Evolutionary conservation across 2,329 filamentous ascomycete species (phyloP).

Genomic region (Penicillium sp.): DNA sequence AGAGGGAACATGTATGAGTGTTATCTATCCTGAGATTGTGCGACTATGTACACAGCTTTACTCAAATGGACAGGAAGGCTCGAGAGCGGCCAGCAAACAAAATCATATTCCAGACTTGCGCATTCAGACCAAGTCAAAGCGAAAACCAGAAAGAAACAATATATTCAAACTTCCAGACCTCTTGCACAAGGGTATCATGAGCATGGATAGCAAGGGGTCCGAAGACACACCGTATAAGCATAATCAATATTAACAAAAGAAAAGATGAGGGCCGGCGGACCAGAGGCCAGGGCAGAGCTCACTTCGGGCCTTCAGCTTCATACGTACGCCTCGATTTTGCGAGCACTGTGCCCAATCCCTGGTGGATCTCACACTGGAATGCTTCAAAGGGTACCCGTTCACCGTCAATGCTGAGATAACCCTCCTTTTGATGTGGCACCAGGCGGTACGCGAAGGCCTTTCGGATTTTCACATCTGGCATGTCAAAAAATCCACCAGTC

Average conservation of each 20-base stretch:
- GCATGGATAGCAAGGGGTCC: slow-evolving; percentile 25
- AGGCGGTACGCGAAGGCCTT: slow-evolving; percentile 90
- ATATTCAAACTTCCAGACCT: slow-evolving; percentile 21
- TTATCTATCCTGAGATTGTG: slow-evolving; percentile 8
- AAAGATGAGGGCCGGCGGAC: not conserved
- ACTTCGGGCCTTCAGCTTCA: slow-evolving; percentile 56
- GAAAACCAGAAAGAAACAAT: slow-evolving; percentile 4
- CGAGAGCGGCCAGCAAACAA: not conserved
- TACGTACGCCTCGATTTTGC: slow-evolving; percentile 72
- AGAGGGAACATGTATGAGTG: slow-evolving; percentile 8
- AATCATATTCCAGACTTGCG: not conserved
- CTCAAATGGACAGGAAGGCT: slow-evolving; percentile 1
- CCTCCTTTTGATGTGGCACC: slow-evolving; percentile 70
- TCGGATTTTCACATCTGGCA: slow-evolving; percentile 73
- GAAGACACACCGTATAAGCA: slow-evolving; percentile 9
- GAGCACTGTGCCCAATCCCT: slow-evolving; percentile 78
- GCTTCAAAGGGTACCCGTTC: slow-evolving; percentile 83
- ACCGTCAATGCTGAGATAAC: slow-evolving; percentile 93
- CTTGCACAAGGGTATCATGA: slow-evolving; percentile 38
- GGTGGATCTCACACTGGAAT: slow-evolving; percentile 89
- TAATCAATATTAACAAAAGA: slow-evolving; percentile 16
- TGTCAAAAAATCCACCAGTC: slow-evolving; percentile 75
- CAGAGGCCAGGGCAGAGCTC: not conserved
- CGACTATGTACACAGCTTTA: slow-evolving; percentile 14
- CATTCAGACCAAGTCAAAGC: not conserved